Conservation (phyloP, 768 basidiomycete genomes). For the Steccherinum ochraceum region DNA sequence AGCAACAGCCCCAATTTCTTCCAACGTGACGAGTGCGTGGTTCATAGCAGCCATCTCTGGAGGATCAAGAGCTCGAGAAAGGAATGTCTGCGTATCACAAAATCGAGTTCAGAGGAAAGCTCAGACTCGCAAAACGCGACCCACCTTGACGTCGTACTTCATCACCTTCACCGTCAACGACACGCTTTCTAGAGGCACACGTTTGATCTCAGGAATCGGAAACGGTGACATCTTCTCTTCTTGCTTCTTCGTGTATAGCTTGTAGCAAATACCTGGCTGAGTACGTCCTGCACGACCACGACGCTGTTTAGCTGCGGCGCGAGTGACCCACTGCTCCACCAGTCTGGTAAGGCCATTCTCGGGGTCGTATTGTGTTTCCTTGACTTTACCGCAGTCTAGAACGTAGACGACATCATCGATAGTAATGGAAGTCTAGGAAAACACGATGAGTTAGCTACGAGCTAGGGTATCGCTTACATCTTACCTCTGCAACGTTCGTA, state of each 20-base stretch:
- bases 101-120: too few species aligned
- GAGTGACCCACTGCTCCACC: constrained; percentile 73
- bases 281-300: constrained; percentile 89
- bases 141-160: constrained; percentile 71
- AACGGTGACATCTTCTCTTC: constrained; percentile 65
- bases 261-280: constrained; percentile 78
- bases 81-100: constrained; percentile 45
- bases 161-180: constrained; percentile 78
- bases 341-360: constrained; percentile 68
- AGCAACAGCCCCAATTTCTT: constrained; percentile 75
- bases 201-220: constrained; percentile 81
- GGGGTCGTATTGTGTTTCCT: constrained; percentile 71
- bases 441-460: constrained; percentile 5
- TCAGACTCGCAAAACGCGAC: too few species aligned
- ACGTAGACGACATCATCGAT: constrained; percentile 88
- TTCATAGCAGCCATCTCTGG: constrained; percentile 73
- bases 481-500: constrained; percentile 87
- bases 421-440: constrained; percentile 78
- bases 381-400: constrained; percentile 79
- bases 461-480: constrained; percentile 10
- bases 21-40: constrained; percentile 63
- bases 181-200: constrained; percentile 80
- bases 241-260: constrained; percentile 73
- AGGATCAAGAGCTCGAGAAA: constrained; percentile 76
- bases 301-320: constrained; percentile 77